A percentile compares a stretch with the other conserved stretches of the same genome.
These are phyloP conservation scores for Coemansia sp. DNA, from an alignment of 371 early-diverging fungal species.

Conservation along the genomic window DNA sequence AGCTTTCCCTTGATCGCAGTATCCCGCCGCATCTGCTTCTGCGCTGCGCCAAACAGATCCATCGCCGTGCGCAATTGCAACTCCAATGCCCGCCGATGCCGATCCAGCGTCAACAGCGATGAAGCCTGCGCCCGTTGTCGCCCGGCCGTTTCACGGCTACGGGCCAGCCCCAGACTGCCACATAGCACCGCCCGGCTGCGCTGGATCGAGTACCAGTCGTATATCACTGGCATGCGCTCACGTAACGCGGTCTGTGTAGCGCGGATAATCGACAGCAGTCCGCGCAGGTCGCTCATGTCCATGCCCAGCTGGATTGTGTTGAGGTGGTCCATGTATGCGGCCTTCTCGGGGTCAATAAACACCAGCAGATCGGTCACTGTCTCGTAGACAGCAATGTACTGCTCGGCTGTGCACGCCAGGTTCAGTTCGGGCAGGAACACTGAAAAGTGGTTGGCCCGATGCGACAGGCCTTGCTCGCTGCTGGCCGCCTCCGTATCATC, in stretches of 20 bases:
- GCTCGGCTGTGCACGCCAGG: conserved; percentile 68
- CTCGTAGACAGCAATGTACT: conserved; percentile 70
- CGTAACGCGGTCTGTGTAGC: conserved; percentile 68
- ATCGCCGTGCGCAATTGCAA: conserved; percentile 51
- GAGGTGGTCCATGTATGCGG: conserved; percentile 66
- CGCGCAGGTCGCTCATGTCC: conserved; percentile 57
- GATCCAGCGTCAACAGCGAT: conserved; percentile 41
- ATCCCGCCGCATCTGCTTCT: conserved; percentile 41
- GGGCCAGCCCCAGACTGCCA: conserved; percentile 9
- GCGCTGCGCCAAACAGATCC: conserved; percentile 53
- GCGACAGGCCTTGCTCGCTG: conserved; percentile 38
- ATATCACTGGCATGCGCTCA: conserved; percentile 45
- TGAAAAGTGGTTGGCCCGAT: conserved; percentile 59
- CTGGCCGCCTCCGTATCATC: conserved; percentile 7
- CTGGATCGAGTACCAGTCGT: conserved; percentile 47
- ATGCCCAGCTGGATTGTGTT: conserved; percentile 75
- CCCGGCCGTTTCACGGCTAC: background rate
- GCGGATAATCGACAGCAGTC: conserved; percentile 61
- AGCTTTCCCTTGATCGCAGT: conserved; percentile 18
- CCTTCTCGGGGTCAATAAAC: conserved; percentile 77
- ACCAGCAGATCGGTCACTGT: conserved; percentile 76
- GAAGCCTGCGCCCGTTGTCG: conserved; percentile 21
- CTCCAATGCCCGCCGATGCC: conserved; percentile 48
- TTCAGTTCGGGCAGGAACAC: conserved; percentile 68
- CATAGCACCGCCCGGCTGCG: conserved; percentile 22